Base-by-base conservation (phyloP, 305 asterid species). In the Lippia alba region DNA sequence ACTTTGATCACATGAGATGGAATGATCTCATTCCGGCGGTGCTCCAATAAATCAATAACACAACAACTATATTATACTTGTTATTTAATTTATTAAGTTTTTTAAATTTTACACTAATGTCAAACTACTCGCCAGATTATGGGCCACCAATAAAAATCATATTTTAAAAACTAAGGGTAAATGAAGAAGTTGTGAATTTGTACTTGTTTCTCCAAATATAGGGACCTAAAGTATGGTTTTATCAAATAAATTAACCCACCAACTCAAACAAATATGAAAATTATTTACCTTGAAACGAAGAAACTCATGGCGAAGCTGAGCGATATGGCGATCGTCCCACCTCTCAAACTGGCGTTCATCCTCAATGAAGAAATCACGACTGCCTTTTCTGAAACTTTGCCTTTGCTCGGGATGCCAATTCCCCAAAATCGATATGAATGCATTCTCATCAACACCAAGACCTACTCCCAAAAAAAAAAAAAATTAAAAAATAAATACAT, bases 371-470 rank as follows among this genome's bases (percentile, higher is more conserved):
- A 90, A 75, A 34, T 80, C 92, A 3, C 84, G 80, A 45, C 61
- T 83, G 18, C 80, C 86, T 64, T 82, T 86, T 65, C 97, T 84
- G 80, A 85, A 90, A 3, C 73, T 75, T 55, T 84, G 81, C 68
- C 85, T 88, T 69, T 90, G 84, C 77, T 87, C 72, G 0, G 92
- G 91, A 39, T 85, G 81, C 85, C 82, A 84, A 56, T 80, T 92
- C 56, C 89, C 94, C 87, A 92, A 56, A 56, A 83, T 61, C 16
- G 85, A 57, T 45, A 92, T 81, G 70, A 92, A 51, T 1, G 88
- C 78, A 60, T 82, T 84, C 80, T 92, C 98, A 70, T 92, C 98
- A 74, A 92, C 90, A 16, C 97, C 97, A n/a, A 87, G 71, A 39
- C 98, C 98, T 91, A 36, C 20, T 24, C 30, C 30, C 30, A 24